Conservation (phyloP, 495 filamentous ascomycete species). For the Penicillium diatomitis region DNA sequence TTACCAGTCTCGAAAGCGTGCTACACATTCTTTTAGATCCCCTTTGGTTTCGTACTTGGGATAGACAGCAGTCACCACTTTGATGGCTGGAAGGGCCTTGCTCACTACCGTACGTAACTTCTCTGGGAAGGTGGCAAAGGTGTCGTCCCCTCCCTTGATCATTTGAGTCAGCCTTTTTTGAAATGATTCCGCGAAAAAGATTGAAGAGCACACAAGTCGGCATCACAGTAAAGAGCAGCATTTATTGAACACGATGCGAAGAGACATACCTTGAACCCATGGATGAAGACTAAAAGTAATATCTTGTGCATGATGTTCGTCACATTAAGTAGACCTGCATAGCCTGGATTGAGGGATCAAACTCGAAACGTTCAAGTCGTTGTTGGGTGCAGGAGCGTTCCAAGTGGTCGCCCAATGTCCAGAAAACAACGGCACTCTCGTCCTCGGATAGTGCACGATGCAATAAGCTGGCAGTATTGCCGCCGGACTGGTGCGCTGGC, state of each 20-base stretch:
- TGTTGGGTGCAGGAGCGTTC: no score
- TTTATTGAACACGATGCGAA: no score
- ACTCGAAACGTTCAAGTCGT: neutral
- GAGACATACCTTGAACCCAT: slow-evolving; percentile 85
- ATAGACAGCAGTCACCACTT: slow-evolving; percentile 64
- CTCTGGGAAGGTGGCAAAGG: slow-evolving; percentile 70
- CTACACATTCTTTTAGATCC: slow-evolving; percentile 72
- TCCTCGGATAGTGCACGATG: no score
- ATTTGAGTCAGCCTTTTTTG: neutral
- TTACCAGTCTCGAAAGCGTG: slow-evolving; percentile 78
- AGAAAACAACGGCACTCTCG: no score
- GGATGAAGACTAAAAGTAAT: slow-evolving; percentile 84
- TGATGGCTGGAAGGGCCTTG: slow-evolving; percentile 63
- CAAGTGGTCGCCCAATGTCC: no score
- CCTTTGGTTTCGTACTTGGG: slow-evolving; percentile 89
- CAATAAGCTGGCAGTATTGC: no score
- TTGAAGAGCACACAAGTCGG: no score
- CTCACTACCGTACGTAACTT: slow-evolving; percentile 63
- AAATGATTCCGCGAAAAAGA: no score
- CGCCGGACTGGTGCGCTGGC: no score
- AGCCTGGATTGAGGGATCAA: neutral
- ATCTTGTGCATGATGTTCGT: slow-evolving; percentile 66
- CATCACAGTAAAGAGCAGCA: no score
- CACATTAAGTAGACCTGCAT: neutral
- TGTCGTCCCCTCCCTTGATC: slow-evolving; percentile 75